These are phyloP conservation scores for Microstroma glucosiphilum DNA, from an alignment of 1,284 basidiomycete genomes.

Conservation along the genomic window DNA sequence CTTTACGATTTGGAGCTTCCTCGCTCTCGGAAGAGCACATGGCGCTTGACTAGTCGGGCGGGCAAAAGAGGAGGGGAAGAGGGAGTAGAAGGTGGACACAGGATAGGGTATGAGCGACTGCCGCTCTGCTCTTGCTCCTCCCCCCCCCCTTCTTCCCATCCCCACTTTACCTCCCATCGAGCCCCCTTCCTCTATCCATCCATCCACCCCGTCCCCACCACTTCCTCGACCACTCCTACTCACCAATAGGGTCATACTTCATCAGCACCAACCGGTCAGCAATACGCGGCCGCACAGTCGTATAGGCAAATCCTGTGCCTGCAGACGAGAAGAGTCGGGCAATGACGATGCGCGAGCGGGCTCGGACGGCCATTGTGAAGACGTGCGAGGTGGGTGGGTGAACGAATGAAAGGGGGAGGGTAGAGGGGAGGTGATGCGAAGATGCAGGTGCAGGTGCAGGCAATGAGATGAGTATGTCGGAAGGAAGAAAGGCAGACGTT, in stretches of 20 bases:
- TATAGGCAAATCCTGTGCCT: slow-evolving; percentile 48
- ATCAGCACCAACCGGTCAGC: slow-evolving; percentile 43
- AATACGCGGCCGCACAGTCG: slow-evolving; percentile 37
- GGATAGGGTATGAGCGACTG: neutral
- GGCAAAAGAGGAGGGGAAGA: neutral
- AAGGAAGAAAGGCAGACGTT: no score
- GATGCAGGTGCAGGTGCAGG: no score
- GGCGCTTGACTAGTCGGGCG: slow-evolving; percentile 6
- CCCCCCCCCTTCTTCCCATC: no score
- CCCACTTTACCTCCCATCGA: no score
- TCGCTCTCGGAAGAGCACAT: slow-evolving; percentile 6
- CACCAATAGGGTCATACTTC: slow-evolving; percentile 50
- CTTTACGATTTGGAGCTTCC: slow-evolving; percentile 5
- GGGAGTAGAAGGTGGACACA: neutral
- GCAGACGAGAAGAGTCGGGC: slow-evolving; percentile 47
- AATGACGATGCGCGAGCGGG: slow-evolving; percentile 27
- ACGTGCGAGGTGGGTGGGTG: neutral
- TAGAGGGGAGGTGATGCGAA: neutral
- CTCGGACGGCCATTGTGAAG: neutral
- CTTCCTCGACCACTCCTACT: slow-evolving; percentile 15
- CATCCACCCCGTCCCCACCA: no score
- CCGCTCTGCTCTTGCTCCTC: neutral
- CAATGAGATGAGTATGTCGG: no score
- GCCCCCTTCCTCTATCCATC: neutral
- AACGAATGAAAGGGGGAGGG: neutral